A percentile compares a stretch with the other conserved stretches of the same genome.
Evolutionary conservation across 2,329 filamentous ascomycete species (phyloP).

Genomic region (Stagonosporopsis chrysanthemi): DNA sequence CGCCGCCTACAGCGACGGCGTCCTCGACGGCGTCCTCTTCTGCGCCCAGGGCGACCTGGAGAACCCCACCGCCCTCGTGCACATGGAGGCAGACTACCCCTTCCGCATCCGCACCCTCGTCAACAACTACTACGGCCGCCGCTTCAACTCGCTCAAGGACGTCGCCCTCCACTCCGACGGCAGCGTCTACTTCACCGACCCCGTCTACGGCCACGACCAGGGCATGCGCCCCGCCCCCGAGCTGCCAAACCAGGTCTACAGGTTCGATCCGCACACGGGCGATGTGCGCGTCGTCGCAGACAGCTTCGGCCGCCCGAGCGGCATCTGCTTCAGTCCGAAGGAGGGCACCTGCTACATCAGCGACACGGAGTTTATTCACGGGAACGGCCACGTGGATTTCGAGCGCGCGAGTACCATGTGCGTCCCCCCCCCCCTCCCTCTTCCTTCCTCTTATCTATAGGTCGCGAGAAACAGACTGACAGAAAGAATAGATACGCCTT

Average conservation of each 20-base stretch:
- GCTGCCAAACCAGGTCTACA: constrained; percentile 45
- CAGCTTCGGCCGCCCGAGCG: constrained; percentile 51
- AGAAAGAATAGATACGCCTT: constrained; percentile 28
- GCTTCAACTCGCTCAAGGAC: constrained; percentile 53
- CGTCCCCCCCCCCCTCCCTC: too few relatives aligned
- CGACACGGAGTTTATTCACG: constrained; percentile 46
- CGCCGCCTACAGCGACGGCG: constrained; percentile 35
- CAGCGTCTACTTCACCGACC: constrained; percentile 58
- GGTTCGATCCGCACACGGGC: constrained; percentile 50
- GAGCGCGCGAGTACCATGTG: constrained; percentile 29
- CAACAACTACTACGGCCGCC: constrained; percentile 51
- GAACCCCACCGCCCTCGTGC: constrained; percentile 38
- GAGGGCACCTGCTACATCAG: constrained; percentile 53
- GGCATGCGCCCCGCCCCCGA: constrained; percentile 32
- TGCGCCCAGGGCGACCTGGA: constrained; percentile 45
- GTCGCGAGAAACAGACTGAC: too few relatives aligned
- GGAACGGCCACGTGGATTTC: constrained; percentile 23
- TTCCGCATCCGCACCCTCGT: constrained; percentile 26
- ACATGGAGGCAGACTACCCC: constrained; percentile 33
- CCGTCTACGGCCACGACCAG: constrained; percentile 37
- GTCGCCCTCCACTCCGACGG: constrained; percentile 50
- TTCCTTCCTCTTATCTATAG: too few relatives aligned
- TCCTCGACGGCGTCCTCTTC: constrained; percentile 37
- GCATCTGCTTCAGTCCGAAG: constrained; percentile 54
- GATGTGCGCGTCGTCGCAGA: constrained; percentile 50